Evolutionary conservation across 192 early-diverging fungal species (phyloP).

Genomic region (Gamsiella multidivaricata): DNA sequence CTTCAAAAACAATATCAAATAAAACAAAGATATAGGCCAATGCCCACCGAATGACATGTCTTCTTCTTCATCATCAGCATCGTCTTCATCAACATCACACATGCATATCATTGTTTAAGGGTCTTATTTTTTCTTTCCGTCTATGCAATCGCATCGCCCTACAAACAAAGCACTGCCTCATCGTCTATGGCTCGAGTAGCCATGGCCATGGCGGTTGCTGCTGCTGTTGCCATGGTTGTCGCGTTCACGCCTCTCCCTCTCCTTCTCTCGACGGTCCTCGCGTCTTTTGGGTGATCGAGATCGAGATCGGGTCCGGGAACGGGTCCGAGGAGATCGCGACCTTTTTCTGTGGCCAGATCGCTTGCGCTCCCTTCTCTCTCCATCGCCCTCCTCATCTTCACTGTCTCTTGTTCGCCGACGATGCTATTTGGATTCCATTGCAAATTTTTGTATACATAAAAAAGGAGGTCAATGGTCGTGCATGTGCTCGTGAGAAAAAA

Average conservation of each 20-base stretch:
- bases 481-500: too few relatives aligned
- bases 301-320: slow-evolving; percentile 13
- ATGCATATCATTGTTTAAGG: too few relatives aligned
- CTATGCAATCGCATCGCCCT: too few relatives aligned
- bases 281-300: slow-evolving; percentile 12
- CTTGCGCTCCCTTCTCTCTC: slow-evolving; percentile 7
- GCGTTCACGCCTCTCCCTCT: neutral
- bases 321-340: slow-evolving; percentile 21
- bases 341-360: neutral
- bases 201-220: neutral
- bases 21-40: too few relatives aligned
- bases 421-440: slow-evolving; percentile 14
- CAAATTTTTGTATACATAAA: neutral
- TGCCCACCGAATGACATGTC: too few relatives aligned
- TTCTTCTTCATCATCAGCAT: too few relatives aligned
- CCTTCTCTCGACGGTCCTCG: neutral
- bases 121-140: too few relatives aligned
- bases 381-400: slow-evolving; percentile 1
- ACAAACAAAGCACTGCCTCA: neutral
- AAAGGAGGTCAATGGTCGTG: neutral
- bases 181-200: neutral
- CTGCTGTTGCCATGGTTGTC: neutral
- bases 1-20: too few relatives aligned
- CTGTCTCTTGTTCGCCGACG: slow-evolving; percentile 6
- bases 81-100: too few relatives aligned